These are phyloP conservation scores for Fusarium brachygibbosum DNA, from an alignment of 2,329 filamentous ascomycete species.

Conservation along the genomic window DNA sequence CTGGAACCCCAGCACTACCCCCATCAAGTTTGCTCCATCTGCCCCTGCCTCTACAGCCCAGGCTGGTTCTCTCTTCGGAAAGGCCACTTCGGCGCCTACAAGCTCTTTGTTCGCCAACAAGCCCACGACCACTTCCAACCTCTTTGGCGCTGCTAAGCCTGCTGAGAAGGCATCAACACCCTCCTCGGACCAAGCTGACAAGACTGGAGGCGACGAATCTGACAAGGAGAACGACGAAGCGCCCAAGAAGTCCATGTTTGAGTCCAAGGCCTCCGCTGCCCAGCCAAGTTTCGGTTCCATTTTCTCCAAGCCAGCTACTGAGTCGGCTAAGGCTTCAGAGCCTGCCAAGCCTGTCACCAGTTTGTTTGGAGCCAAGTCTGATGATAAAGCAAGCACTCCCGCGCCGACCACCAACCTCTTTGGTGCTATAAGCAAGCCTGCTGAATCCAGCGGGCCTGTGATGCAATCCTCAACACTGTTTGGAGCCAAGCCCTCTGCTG, in stretches of 20 bases:
- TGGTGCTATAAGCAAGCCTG: slow-evolving; percentile 53
- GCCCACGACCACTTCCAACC: slow-evolving; percentile 51
- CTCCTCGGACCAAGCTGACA: slow-evolving; percentile 48
- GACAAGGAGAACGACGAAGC: slow-evolving; percentile 61
- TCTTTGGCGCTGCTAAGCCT: slow-evolving; percentile 55
- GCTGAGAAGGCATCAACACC: slow-evolving; percentile 48
- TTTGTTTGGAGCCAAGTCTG: slow-evolving; percentile 57
- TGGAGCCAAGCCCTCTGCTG: slow-evolving; percentile 51
- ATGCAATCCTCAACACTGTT: slow-evolving; percentile 54
- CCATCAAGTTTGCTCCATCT: slow-evolving; percentile 67
- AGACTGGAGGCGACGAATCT: slow-evolving; percentile 58
- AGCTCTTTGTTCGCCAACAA: slow-evolving; percentile 57
- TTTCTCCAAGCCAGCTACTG: slow-evolving; percentile 53
- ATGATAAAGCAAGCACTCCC: slow-evolving; percentile 48
- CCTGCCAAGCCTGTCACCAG: slow-evolving; percentile 48
- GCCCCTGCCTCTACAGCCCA: slow-evolving; percentile 49
- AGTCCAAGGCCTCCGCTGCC: slow-evolving; percentile 50
- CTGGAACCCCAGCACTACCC: slow-evolving; percentile 62
- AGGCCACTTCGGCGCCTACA: slow-evolving; percentile 47
- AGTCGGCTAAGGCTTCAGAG: slow-evolving; percentile 49
- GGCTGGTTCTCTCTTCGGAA: slow-evolving; percentile 53
- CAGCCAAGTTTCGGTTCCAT: slow-evolving; percentile 51
- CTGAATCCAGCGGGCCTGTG: slow-evolving; percentile 48
- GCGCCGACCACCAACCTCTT: slow-evolving; percentile 54
- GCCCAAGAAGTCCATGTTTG: slow-evolving; percentile 53